A percentile compares a stretch with the other conserved stretches of the same genome.
phyloP scores from a whole-genome alignment of 257 asterid genomes.

The Ajuga chamaepitys region DNA sequence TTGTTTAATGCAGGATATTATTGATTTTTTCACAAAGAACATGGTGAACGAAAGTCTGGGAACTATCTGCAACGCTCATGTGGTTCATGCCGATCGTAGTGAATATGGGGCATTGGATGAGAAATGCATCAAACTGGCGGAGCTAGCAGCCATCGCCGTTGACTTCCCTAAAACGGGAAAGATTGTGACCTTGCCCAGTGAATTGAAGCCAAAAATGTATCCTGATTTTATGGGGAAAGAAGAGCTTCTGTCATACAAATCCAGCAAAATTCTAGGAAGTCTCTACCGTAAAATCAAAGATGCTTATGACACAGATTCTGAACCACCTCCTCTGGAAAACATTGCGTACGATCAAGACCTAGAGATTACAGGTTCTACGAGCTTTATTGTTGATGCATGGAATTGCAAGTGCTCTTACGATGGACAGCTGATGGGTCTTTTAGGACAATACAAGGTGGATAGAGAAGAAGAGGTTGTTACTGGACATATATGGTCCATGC shows the following conservation, averaged over 20 bases:
- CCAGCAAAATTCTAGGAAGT: conserved; percentile 59
- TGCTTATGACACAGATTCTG: conserved; percentile 35
- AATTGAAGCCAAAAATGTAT: conserved; percentile 61
- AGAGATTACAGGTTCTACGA: conserved; percentile 42
- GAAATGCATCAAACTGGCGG: conserved; percentile 78
- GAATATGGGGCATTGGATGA: conserved; percentile 78
- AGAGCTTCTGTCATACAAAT: conserved; percentile 52
- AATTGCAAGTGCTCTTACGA: conserved; percentile 58
- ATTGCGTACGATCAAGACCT: conserved; percentile 54
- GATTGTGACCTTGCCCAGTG: conserved; percentile 52
- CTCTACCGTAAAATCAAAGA: conserved; percentile 62
- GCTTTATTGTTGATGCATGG: conserved; percentile 67
- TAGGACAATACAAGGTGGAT: conserved; percentile 74
- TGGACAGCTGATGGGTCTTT: conserved; percentile 56
- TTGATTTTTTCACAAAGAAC: conserved; percentile 60
- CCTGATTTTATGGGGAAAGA: conserved; percentile 94
- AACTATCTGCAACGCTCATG: conserved; percentile 91
- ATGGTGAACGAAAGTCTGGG: conserved; percentile 87
- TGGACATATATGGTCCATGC: conserved; percentile 95
- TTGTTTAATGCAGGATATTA: conserved; percentile 54
- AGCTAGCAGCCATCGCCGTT: conserved; percentile 87
- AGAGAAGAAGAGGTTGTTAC: conserved; percentile 84
- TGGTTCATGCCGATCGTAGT: conserved; percentile 86
- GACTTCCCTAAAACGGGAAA: conserved; percentile 95
- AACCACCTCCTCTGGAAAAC: conserved; percentile 14